These are phyloP conservation scores for Luffa acutangula DNA, from an alignment of 306 rosid species.

Conservation along the genomic window DNA sequence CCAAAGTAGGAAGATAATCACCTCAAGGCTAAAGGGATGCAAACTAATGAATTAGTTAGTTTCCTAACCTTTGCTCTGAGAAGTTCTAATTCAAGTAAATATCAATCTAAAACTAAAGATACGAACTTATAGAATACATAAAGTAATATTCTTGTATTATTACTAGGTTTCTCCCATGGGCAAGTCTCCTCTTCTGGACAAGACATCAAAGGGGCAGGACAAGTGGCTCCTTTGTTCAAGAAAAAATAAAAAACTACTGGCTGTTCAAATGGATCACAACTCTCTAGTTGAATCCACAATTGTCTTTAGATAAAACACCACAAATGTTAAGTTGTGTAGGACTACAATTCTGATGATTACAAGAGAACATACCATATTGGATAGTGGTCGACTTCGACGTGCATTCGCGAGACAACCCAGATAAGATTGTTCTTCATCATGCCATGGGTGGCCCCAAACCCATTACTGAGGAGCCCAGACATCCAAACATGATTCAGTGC, in stretches of 20 bases:
- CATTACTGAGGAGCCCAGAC: conserved; percentile 84
- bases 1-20: background rate
- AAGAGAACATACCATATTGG: conserved; percentile 57
- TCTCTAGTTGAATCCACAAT: background rate
- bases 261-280: background rate
- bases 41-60: background rate
- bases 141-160: background rate
- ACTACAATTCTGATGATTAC: background rate
- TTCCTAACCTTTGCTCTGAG: background rate
- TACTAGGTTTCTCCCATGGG: background rate
- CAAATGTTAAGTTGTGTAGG: background rate
- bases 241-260: background rate
- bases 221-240: background rate
- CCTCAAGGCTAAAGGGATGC: background rate
- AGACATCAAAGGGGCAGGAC: background rate
- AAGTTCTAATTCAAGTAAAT: background rate
- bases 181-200: background rate
- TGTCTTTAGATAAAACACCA: background rate
- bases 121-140: background rate
- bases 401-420: conserved; percentile 97
- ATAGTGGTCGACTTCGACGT: conserved; percentile 62
- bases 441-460: conserved; percentile 95
- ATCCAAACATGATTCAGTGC: conserved; percentile 93
- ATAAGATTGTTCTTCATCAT: conserved; percentile 78
- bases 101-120: background rate